Evolutionary conservation across 306 rosid species (phyloP), one percentile per base, ranked within the genome.

Genomic region (Rubus parviflorus): DNA sequence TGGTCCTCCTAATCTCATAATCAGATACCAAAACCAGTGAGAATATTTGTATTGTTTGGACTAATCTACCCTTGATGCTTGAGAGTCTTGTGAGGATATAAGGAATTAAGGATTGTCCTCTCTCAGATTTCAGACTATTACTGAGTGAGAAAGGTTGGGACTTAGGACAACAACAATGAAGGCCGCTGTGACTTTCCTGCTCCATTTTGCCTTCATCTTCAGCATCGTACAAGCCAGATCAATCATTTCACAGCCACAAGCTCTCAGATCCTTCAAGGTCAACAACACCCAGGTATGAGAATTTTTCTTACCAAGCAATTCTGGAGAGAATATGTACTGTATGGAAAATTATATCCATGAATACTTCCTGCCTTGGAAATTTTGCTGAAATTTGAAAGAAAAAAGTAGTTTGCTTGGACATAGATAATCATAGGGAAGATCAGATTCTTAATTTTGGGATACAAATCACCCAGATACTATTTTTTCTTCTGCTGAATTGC

Each of bases 191-290:
- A 47, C 77, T 25, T 49, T 80, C 62, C n/a, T 88, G 60, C 85
- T 87, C 62, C 43, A 47, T 46, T 20, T 84, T 4, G 56, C 62
- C 73, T 20, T 84, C 78, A 7, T 86, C 74, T 42, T 72, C 72
- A 43, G 77, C 76, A 73, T 79, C 76, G 78, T 87, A 10, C 79
- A 56, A n/a, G 83, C 89, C 68, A 67, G 47, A 1, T 82, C 87
- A 47, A 17, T 66, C 62, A 19, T 75, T 19, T 63, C 73, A 20
- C 85, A 47, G 49, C 88, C 88, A 38, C 85, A 82, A n/a, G 22
- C 88, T 57, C 84, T 70, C 45, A 20, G 79, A 60, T 86, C 87
- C 77, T 85, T 82, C 80, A 80, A 74, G 67, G 69, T 82, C 80
- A 78, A 74, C 73, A 58, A 78, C n/a, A 77, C 90, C 83, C 85